Conservation (phyloP, 2,329 filamentous ascomycete species). For the Aspergillus pseudoglaucus region DNA sequence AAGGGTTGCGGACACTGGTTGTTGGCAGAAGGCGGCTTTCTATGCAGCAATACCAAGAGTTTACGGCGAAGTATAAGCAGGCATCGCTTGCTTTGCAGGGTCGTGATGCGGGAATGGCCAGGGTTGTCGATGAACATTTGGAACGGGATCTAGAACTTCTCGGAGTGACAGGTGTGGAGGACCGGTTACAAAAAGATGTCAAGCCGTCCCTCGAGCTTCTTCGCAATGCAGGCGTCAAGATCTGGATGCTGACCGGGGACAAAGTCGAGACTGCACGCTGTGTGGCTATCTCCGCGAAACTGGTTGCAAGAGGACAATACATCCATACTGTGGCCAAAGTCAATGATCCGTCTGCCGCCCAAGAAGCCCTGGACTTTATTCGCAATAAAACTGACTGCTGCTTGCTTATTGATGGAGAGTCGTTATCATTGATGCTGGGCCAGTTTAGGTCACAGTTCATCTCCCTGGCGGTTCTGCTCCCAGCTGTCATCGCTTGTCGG, state of each 20-base stretch:
- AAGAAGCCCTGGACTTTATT: conserved; percentile 82
- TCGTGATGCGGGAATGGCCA: conserved; percentile 75
- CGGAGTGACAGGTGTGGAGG: conserved; percentile 96
- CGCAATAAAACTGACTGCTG: conserved; percentile 80
- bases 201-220: conserved; percentile 92
- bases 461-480: conserved; percentile 75
- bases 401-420: conserved; percentile 91
- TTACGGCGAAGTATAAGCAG: conserved; percentile 66
- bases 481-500: conserved; percentile 89
- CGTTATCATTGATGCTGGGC: conserved; percentile 71
- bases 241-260: conserved; percentile 99
- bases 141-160: conserved; percentile 86
- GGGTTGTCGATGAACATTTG: conserved; percentile 70
- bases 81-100: conserved; percentile 73
- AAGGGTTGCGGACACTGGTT: conserved; percentile 88
- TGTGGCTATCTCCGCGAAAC: conserved; percentile 88
- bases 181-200: conserved; percentile 91
- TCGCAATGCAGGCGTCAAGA: conserved; percentile 95
- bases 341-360: conserved; percentile 73
- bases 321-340: conserved; percentile 89
- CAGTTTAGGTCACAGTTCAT: conserved; percentile 84
- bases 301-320: conserved; percentile 88
- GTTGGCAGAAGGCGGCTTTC: conserved; percentile 88
- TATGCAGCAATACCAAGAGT: conserved; percentile 70
- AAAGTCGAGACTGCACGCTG: conserved; percentile 97